Base-by-base conservation (phyloP, 2,329 filamentous ascomycete genomes). In the Cyclaneusma minus region DNA sequence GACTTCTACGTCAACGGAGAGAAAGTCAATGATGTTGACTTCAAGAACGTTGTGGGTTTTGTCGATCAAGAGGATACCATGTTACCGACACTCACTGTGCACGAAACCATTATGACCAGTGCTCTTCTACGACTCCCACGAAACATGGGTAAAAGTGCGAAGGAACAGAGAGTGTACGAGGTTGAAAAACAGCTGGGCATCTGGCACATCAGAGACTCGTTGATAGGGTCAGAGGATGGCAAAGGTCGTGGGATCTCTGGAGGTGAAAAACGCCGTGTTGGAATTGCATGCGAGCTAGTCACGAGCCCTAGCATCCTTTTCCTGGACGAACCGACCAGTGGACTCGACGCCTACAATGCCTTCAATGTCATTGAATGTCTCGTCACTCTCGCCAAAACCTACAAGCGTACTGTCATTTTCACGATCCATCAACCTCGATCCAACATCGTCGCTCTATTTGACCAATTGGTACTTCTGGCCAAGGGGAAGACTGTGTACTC, bases 1-100 rank as follows among this genome's bases (percentile, higher is more conserved):
- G 69, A 87, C 32, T 92, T 94, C 43, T 89, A 77, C 43, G 73
- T 98, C 43, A 95, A 95, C 39, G 91, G 89, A 17, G 83, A 95
- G 49, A 87, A 81, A 49, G 74, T 95, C 19, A 62, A 61, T 16
- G 82, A 94, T 47, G 52, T 68, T 16, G 82, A 94, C 35, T 98
- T 89, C 55, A 82, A 80, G 47, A 85, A 72, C 34, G 83, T 95
- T 27, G 78, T 94, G 37, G 89, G 91, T 13, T 98, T 95, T 42
- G 89, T 98, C 21, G 89, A 98, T 42, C 89, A 98, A 54, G 89
- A 98, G 46, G 89, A 98, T 47, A 92, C 87, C 4, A 87, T 98
- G 74, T 63, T 98, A 22, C 77, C 89, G 0, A 98, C 89, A 1
- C 60, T 98, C 39, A 98, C 89, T 0, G 89, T 98, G 6, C 89